These are phyloP conservation scores for Mycena galopus DNA, from an alignment of 768 basidiomycete species.

Conservation along the genomic window DNA sequence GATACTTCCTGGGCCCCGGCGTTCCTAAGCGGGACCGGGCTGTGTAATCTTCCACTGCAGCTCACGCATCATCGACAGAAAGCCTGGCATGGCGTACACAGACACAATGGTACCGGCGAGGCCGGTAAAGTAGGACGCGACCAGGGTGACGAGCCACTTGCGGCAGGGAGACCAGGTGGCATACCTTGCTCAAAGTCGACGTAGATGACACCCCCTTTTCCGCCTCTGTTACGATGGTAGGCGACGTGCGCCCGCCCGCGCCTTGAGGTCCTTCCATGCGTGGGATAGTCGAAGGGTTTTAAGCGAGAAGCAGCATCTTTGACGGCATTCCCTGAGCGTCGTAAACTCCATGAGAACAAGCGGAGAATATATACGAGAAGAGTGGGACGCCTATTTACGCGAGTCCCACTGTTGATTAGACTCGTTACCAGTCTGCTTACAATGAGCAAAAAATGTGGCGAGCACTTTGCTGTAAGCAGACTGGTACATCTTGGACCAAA, in stretches of 20 bases:
- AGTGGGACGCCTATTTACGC: no score
- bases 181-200: conserved; percentile 50
- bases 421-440: no score
- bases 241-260: conserved; percentile 21
- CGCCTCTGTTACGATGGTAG: conserved; percentile 13
- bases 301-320: background rate
- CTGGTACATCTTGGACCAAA: no score
- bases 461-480: no score
- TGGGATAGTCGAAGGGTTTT: background rate
- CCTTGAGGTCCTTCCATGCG: conserved; percentile 12
- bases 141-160: conserved; percentile 54
- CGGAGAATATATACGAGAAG: no score
- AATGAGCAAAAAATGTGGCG: no score
- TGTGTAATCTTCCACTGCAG: no score
- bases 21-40: no score
- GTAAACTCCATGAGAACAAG: no score
- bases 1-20: no score
- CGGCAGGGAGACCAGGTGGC: conserved; percentile 44
- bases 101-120: conserved; percentile 43
- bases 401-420: no score
- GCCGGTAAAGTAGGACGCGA: conserved; percentile 49
- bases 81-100: conserved; percentile 58
- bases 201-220: conserved; percentile 37
- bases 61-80: conserved; percentile 58
- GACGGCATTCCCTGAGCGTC: background rate